A percentile compares a stretch with the other conserved stretches of the same genome.
Conservation (phyloP, 768 basidiomycete genomes). For the Trichaptum fuscoviolaceum region DNA sequence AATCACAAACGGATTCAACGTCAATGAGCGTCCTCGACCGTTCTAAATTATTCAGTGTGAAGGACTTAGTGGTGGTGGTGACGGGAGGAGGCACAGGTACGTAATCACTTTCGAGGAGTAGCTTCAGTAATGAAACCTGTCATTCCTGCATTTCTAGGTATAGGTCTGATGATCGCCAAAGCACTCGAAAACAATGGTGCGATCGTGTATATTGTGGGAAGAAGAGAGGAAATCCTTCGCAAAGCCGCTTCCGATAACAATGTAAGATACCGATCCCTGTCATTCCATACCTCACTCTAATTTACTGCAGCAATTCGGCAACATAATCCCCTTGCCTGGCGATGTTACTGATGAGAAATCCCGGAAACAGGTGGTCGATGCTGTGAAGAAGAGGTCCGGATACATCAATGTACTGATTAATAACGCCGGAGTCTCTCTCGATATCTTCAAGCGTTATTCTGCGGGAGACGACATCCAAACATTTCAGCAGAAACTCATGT, state of each 20-base stretch:
- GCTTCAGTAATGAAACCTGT: background rate
- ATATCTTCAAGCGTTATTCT: conserved; percentile 11
- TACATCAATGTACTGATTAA: conserved; percentile 30
- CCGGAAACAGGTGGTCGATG: conserved; percentile 20
- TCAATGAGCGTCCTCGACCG: background rate
- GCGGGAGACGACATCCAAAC: conserved; percentile 6
- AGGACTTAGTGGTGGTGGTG: conserved; percentile 13
- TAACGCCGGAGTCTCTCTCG: conserved; percentile 24
- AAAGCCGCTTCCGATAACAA: conserved; percentile 14
- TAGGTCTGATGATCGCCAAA: conserved; percentile 24
- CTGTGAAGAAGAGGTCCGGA: conserved; percentile 22
- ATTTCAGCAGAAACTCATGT: conserved; percentile 12
- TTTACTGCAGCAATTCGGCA: conserved; percentile 13
- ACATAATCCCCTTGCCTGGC: conserved; percentile 23
- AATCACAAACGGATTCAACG: background rate
- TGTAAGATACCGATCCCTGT: background rate
- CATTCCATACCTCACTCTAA: background rate
- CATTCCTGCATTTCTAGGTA: conserved; percentile 11
- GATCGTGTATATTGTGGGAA: conserved; percentile 26
- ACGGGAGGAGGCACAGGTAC: conserved; percentile 14
- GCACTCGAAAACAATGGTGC: conserved; percentile 27
- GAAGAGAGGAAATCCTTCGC: conserved; percentile 10
- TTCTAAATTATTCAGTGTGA: conserved; percentile 4
- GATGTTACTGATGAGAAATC: conserved; percentile 26
- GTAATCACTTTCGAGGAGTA: background rate